Percentiles rank a stretch among this genome's conserved stretches.
phyloP scores from a whole-genome alignment of 148 eudicot genomes.

The Cornus suecica region DNA sequence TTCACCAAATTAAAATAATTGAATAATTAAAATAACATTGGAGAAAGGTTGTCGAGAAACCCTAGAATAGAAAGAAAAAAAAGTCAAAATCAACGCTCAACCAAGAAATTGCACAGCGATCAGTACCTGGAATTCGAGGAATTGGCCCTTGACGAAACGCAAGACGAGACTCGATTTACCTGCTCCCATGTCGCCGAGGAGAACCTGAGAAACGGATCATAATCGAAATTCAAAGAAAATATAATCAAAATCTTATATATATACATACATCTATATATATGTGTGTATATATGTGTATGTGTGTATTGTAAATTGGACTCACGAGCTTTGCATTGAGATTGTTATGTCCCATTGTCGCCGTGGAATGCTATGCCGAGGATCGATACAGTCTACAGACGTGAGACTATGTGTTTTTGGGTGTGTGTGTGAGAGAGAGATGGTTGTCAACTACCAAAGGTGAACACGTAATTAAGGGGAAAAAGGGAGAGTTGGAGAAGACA shows the following conservation, averaged over 20 bases:
- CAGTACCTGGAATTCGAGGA: constrained; percentile 83
- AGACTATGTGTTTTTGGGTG: not conserved
- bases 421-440: not conserved
- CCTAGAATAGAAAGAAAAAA: constrained; percentile 11
- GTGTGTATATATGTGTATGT: not conserved
- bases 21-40: too few species aligned
- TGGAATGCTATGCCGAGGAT: constrained; percentile 18
- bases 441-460: not conserved
- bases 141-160: constrained; percentile 97
- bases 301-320: constrained; percentile 6
- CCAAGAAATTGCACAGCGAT: not conserved
- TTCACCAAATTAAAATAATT: too few species aligned
- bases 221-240: constrained; percentile 1
- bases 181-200: constrained; percentile 99
- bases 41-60: constrained; percentile 6
- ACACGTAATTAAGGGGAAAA: not conserved
- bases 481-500: not conserved
- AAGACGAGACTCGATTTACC: constrained; percentile 95
- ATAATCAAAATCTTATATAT: not conserved
- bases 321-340: constrained; percentile 93
- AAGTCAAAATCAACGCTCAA: not conserved
- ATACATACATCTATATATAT: too few species aligned
- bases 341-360: constrained; percentile 74
- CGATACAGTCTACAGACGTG: too few species aligned
- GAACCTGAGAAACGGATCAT: constrained; percentile 47